These are phyloP conservation scores for Pseudocercospora fuligena DNA, from an alignment of 2,329 filamentous ascomycete species.

Conservation along the genomic window DNA sequence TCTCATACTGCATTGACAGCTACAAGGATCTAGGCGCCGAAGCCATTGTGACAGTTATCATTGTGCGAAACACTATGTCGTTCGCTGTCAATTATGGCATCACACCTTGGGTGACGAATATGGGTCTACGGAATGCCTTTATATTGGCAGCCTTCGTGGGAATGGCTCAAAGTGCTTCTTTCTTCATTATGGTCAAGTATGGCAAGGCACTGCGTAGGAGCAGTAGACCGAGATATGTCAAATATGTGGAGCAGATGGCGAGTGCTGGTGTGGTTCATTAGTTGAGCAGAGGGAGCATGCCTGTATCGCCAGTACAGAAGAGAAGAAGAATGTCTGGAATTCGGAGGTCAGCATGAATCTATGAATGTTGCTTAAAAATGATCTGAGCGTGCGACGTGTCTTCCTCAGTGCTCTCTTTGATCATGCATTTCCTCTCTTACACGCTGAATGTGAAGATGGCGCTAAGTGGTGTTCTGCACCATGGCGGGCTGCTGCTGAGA, in stretches of 20 bases:
- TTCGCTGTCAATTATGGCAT: constrained; percentile 57
- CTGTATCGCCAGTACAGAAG: not conserved
- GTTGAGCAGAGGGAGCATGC: not conserved
- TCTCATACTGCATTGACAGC: constrained; percentile 52
- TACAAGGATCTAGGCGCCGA: constrained; percentile 53
- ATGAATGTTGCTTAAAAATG: not conserved
- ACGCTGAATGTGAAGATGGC: not conserved
- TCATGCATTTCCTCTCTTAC: not conserved
- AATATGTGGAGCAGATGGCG: constrained; percentile 7
- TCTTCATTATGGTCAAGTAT: constrained; percentile 53
- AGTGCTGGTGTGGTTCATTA: constrained; percentile 3
- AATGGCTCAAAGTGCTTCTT: constrained; percentile 46
- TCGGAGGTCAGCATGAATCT: not conserved
- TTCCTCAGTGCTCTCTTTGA: constrained; percentile 10
- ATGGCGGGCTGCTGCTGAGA: constrained; percentile 11
- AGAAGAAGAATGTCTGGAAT: not conserved
- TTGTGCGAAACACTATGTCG: constrained; percentile 55
- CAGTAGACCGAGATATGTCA: not conserved
- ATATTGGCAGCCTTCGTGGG: constrained; percentile 50
- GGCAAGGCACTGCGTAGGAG: constrained; percentile 52
- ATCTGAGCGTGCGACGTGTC: not conserved
- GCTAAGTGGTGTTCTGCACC: constrained; percentile 4
- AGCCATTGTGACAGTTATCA: constrained; percentile 53
- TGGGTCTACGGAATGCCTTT: constrained; percentile 52
- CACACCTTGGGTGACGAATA: constrained; percentile 51